Conservation (phyloP, 352 stramenopile species). For the Phytophthora pisi region DNA sequence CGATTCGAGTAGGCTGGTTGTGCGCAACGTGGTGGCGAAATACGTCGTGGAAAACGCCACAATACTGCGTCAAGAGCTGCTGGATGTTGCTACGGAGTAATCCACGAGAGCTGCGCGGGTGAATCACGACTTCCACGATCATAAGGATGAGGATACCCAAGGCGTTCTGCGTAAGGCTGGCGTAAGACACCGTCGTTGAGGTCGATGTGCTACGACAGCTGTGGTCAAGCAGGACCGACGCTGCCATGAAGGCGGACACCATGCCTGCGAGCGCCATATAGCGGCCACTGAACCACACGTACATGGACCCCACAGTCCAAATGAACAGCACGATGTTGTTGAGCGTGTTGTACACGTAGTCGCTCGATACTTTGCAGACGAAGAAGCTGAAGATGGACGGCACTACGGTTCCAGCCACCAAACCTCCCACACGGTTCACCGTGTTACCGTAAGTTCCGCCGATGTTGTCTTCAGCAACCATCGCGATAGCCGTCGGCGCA, state of each 20-base stretch:
- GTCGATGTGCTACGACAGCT: conserved; percentile 39
- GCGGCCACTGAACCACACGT: conserved; percentile 66
- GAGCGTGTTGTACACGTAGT: conserved; percentile 57
- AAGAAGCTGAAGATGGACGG: conserved; percentile 83
- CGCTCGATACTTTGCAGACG: conserved; percentile 58
- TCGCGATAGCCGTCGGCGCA: conserved; percentile 67
- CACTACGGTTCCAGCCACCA: conserved; percentile 76
- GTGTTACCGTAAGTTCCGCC: conserved; percentile 73
- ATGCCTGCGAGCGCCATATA: conserved; percentile 66
- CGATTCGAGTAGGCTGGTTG: conserved; percentile 16
- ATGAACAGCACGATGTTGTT: conserved; percentile 74
- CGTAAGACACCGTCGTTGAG: conserved; percentile 59
- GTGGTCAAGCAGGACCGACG: conserved; percentile 64
- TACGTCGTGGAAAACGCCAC: conserved; percentile 50
- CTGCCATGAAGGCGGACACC: conserved; percentile 73
- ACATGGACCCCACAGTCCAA: conserved; percentile 76
- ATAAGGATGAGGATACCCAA: conserved; percentile 76
- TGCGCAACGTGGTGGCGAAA: conserved; percentile 69
- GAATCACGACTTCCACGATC: conserved; percentile 61
- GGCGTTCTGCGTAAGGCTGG: conserved; percentile 70
- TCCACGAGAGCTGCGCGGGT: conserved; percentile 54
- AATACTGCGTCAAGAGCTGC: conserved; percentile 52
- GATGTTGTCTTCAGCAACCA: conserved; percentile 72
- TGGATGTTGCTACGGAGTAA: conserved; percentile 71
- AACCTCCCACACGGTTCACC: conserved; percentile 59